Base-by-base conservation (phyloP, 352 stramenopile species). In the Phytophthora niederhauseri region DNA sequence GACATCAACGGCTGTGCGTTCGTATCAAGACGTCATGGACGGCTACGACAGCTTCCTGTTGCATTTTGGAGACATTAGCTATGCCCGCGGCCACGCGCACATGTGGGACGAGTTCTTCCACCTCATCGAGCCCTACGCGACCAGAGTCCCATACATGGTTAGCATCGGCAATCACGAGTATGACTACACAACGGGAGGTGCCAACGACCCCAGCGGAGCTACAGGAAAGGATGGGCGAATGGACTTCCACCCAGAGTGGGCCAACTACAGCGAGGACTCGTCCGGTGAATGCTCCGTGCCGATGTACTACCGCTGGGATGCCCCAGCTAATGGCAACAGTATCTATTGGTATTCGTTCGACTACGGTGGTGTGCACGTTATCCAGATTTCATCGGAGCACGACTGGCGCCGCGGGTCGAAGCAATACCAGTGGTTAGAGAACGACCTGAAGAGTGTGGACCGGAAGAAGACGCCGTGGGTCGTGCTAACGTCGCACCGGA, bases 281-380 rank as follows among this genome's bases (percentile, higher is more conserved):
- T 79, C 72, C 0, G 85, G 85, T 31, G 87, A 95, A 60, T 93
- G 87, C 57, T 90, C 81, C 1, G 87, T 93, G 43, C 85, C 87
- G 8, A 93, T 90, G 79, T 86, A 76, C 30, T 85, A 93, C 59
- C 87, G 87, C 26, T 95, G 81, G 74, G 77, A 85, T 43, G 73
- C 81, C 12, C 87, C 87, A 7, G 63, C 68, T 19, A 92, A 87
- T 38, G 85, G 87, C 24, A 84, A 85, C 34, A 66, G 72, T 19
- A 87, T 95, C 34, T 96, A 93, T 67, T 96, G 91, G 90, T 94
- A 98, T 76, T 98, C 89, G n/a, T 98, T 97, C 69, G 78, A 97
- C 59, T 92, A 95, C 61, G 86, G 77, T 19, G 86, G 86, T 34
- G 84, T 98, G 6, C 91, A 98, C 56, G 95, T 97, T 17, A 88